Evolutionary conservation across 805 yeast genomes (phyloP), one percentile per base, ranked within the genome.

Genomic region (Zygoascus biomembranicola): DNA sequence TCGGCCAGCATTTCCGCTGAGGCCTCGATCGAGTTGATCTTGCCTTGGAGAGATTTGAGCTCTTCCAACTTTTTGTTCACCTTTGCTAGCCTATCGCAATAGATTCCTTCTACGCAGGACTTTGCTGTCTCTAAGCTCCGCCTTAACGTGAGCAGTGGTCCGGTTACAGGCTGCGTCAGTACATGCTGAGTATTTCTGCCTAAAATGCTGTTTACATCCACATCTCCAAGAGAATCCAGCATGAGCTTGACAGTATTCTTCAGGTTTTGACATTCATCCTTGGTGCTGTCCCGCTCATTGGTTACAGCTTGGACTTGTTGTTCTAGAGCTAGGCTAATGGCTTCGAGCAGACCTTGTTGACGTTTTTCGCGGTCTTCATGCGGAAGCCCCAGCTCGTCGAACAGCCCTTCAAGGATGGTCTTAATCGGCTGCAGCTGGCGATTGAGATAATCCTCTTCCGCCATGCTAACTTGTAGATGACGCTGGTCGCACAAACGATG

Each of bases 281-380:
- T 42, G 28, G 64, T 26, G 5, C 42, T 44, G 32, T 67, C 68
- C 16, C 64, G 57, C 51, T 67, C 70, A 13, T 57, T 50, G 5
- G 59, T 46, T 2, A 64, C 68, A 11, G 52, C 56, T 8, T 52
- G 37, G 16, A 67, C 62, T 37, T 67, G 66, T n/a, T 59, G 56
- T 28, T 65, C 66, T n/a, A 66, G 56, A 5, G 63, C 61, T 20
- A 56, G 56, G 8, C 62, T 54, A 8, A 67, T 60, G 11, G 59
- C 62, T 8, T 58, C 52, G 47, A 63, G 64, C 23, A 67, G 55
- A 39, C 54, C 42, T 32, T 58, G 52, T 47, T 66, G 69, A 3
- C 69, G 53, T 5, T 53, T 46, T 16, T 56, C 57, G 6, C 69
- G 59, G 35, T 65, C 59, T 14, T 50, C 41, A 13, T 47, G 46